Conservation (phyloP, 2,329 filamentous ascomycete genomes). For the Drechslerella stenobrocha region DNA sequence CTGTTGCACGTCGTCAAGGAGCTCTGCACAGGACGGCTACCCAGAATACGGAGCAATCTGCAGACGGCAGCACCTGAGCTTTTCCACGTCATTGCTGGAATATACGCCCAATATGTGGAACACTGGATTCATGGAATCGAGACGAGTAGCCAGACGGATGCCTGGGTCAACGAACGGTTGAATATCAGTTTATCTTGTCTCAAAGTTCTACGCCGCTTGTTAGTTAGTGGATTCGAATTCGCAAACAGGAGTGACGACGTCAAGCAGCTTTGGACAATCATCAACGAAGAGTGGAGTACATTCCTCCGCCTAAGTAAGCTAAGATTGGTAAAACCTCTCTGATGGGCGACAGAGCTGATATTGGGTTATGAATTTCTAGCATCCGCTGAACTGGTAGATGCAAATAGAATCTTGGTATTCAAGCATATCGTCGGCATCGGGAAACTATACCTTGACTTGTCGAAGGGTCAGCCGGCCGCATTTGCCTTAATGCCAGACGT, state of each 20-base stretch:
- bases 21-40: constrained; percentile 75
- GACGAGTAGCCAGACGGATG: constrained; percentile 62
- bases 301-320: constrained; percentile 64
- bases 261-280: constrained; percentile 76
- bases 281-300: constrained; percentile 75
- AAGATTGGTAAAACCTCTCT: background rate
- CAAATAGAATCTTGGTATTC: constrained; percentile 62
- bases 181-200: constrained; percentile 70
- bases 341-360: background rate
- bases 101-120: constrained; percentile 75
- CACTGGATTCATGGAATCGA: constrained; percentile 68
- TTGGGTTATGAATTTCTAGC: constrained; percentile 12
- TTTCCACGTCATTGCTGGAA: constrained; percentile 73
- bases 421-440: constrained; percentile 88
- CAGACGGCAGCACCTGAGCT: constrained; percentile 80
- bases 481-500: constrained; percentile 82
- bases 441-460: constrained; percentile 88
- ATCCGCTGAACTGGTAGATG: constrained; percentile 18
- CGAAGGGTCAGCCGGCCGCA: constrained; percentile 74
- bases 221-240: constrained; percentile 79
- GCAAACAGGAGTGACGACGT: constrained; percentile 79
- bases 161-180: constrained; percentile 68
- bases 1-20: constrained; percentile 89
- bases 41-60: constrained; percentile 73
- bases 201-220: constrained; percentile 75